Conservation (phyloP, 1,139 yeast genomes). For the Geotrichum europaeum region DNA sequence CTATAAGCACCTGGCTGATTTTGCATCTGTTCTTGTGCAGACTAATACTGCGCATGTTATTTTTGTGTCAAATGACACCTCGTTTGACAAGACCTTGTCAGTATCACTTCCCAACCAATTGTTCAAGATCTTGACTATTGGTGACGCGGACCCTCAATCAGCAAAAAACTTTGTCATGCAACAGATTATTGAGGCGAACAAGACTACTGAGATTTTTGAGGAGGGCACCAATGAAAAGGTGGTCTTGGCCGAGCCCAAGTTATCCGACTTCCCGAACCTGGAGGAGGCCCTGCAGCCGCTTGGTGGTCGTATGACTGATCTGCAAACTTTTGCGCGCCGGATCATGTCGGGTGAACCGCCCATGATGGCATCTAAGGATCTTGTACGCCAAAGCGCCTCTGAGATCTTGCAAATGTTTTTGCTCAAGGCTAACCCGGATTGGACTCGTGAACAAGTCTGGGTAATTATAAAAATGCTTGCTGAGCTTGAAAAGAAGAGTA, state of each 20-base stretch:
- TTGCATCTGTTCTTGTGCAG: conserved; percentile 76
- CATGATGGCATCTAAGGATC: conserved; percentile 64
- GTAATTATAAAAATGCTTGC: conserved; percentile 62
- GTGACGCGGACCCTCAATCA: conserved; percentile 72
- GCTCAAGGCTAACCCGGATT: conserved; percentile 44
- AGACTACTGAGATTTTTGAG: conserved; percentile 10
- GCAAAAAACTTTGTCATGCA: conserved; percentile 66
- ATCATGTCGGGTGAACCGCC: conserved; percentile 84
- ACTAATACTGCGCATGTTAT: conserved; percentile 85
- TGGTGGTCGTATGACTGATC: conserved; percentile 93
- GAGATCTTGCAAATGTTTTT: conserved; percentile 81
- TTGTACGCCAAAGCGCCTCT: conserved; percentile 78
- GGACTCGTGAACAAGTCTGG: conserved; percentile 88
- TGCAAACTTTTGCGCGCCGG: conserved; percentile 85
- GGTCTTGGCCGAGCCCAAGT: conserved; percentile 11
- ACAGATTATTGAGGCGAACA: conserved; percentile 40
- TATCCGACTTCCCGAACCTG: conserved; percentile 29
- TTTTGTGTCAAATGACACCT: conserved; percentile 78
- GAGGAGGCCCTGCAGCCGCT: conserved; percentile 62
- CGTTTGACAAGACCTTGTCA: conserved; percentile 61
- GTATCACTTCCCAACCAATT: conserved; percentile 76
- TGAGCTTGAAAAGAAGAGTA: neutral
- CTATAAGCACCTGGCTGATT: conserved; percentile 74
- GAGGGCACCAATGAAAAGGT: conserved; percentile 10
- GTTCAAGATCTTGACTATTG: conserved; percentile 63